A percentile compares a stretch with the other conserved stretches of the same genome.
phyloP scores from a whole-genome alignment of 2,329 filamentous ascomycete species.

The Xylariaceae sp. region DNA sequence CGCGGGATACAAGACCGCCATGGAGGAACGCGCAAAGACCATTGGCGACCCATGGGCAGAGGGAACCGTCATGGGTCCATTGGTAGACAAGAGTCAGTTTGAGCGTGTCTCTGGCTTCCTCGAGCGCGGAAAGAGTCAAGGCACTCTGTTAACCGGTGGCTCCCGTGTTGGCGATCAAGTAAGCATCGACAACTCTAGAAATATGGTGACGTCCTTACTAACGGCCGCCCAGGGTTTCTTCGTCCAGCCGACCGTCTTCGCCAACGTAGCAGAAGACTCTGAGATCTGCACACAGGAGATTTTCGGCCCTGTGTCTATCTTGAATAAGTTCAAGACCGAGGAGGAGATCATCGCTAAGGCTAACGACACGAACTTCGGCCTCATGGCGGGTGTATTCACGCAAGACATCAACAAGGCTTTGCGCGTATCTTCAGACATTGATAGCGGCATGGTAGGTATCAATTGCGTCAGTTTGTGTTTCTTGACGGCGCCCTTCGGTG shows the following conservation, averaged over 20 bases:
- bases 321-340: conserved; percentile 53
- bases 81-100: conserved; percentile 47
- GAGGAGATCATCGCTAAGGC: conserved; percentile 51
- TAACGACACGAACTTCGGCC: conserved; percentile 48
- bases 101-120: conserved; percentile 43
- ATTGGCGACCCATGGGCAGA: conserved; percentile 10
- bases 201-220: background rate
- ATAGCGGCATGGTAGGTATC: conserved; percentile 68
- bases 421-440: conserved; percentile 50
- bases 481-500: conserved; percentile 44
- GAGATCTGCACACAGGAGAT: conserved; percentile 52
- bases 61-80: conserved; percentile 39
- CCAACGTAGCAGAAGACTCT: conserved; percentile 37
- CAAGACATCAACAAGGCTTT: conserved; percentile 61
- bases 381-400: conserved; percentile 52
- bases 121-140: conserved; percentile 37
- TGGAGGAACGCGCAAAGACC: conserved; percentile 12
- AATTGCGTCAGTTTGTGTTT: conserved; percentile 45
- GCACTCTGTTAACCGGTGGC: conserved; percentile 36
- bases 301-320: conserved; percentile 54
- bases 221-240: conserved; percentile 34
- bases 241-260: conserved; percentile 45
- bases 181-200: conserved; percentile 31
- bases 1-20: conserved; percentile 14
- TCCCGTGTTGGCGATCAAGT: conserved; percentile 14